Evolutionary conservation across 2,329 filamentous ascomycete species (phyloP), one percentile per base, ranked within the genome.

Genomic region (Epichloe elymi): DNA sequence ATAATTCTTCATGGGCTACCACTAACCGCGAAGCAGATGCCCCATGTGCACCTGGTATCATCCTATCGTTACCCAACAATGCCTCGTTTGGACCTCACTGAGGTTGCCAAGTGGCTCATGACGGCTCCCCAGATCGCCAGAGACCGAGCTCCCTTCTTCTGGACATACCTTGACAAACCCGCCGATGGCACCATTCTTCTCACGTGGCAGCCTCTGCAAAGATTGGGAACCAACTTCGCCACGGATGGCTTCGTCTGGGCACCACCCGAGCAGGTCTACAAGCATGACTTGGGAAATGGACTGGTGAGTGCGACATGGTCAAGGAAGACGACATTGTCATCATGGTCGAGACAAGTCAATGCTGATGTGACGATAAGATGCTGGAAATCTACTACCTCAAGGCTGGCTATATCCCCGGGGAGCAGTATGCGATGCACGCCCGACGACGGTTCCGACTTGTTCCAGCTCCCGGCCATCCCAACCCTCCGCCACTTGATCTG

Each of bases 171-270:
- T 51, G 82, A 93, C 60, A 79, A 82, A 49, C 91, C 91, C 11
- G 76, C 76, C 49, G 88, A 95, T 67, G 89, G 89, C 51, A 85
- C 83, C 8, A 78, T 95, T 43, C 79, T 93, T 63, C 74, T 97
- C 56, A 85, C 86, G 49, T 97, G 91, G 91, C 89, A 96, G 65
- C 86, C 91, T 2, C 73, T 85, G 49, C 77, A 83, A 59, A 79
- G 83, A 52, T 68, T 86, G 51, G 80, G 79, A 4, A 82, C 78
- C 2, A 84, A 82, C 60, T 95, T 90, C 63, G 83, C 91, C 8
- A 95, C 86, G 37, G 91, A 98, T 71, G 93, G 93, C 45, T 94
- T 90, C 65, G 75, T 96, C 17, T 98, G 90, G 90, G 83, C 83
- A 15, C 86, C 89, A 58, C 78, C 80, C 5, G 91, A 98, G 69